phyloP scores from a whole-genome alignment of 163 green algal genomes.

The Scenedesmus sp. region DNA sequence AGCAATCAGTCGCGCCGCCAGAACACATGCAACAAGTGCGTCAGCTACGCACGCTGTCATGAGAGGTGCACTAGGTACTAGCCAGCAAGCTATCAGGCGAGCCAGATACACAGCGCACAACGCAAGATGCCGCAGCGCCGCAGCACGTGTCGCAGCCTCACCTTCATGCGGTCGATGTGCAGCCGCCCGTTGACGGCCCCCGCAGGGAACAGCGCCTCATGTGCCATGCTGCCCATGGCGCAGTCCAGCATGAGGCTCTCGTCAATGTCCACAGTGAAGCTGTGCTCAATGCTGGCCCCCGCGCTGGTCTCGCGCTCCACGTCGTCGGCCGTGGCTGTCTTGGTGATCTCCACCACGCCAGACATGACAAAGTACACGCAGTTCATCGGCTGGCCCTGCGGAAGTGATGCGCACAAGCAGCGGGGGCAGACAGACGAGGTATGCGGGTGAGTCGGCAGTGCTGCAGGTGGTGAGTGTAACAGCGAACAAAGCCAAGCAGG shows the following conservation, averaged over 20 bases:
- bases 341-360: constrained; percentile 63
- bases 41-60: not conserved
- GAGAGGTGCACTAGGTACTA: no score
- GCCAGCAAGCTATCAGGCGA: not conserved
- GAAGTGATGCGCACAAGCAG: not conserved
- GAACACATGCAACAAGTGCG: no score
- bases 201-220: constrained; percentile 50
- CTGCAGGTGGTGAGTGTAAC: no score
- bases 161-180: constrained; percentile 63
- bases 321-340: constrained; percentile 13
- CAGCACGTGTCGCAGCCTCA: not conserved
- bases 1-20: not conserved
- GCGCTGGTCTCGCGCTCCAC: constrained; percentile 23
- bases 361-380: constrained; percentile 73
- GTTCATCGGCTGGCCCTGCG: constrained; percentile 64
- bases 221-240: constrained; percentile 24
- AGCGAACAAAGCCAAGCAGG: no score
- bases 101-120: not conserved
- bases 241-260: constrained; percentile 58
- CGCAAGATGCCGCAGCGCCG: not conserved
- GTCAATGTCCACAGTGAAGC: constrained; percentile 68
- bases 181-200: constrained; percentile 59
- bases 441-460: no score
- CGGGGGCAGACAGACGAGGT: no score
- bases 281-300: constrained; percentile 50